Evolutionary conservation across 2,329 filamentous ascomycete genomes (phyloP), one percentile per base, ranked within the genome.

Genomic region (Arachnopeziza araneosa): DNA sequence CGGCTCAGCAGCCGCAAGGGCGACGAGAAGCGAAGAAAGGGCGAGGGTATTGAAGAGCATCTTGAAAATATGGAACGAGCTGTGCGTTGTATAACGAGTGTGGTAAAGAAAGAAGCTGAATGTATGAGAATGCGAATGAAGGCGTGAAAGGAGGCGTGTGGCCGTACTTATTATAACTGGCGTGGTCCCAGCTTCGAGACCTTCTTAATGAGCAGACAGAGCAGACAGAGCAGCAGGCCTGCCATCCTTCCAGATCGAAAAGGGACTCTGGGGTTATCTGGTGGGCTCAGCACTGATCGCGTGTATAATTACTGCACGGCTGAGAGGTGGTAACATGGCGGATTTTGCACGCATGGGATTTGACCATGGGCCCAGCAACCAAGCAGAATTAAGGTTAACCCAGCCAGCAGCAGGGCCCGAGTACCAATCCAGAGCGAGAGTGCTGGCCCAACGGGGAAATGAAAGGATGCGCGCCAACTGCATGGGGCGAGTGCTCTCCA

Each of bases 1-100:
- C 21, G 73, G 71, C 64, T 72, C 69, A 44, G 67, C 63, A 26
- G 72, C 71, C 58, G 69, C 71, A 53, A 67, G 58, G 6, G 52
- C 52, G 9, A 59, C 54, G 50, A 67, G 55, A 54, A 73, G 56
- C 2, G 65, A 44, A 14, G 36, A 61, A 10, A 63, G 48, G 26
- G 63, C 50, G 54, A 74, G 60, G 21, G 65, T 63, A 51, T 69
- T 69, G 57, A 69, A 64, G 57, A 71, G 65, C 70, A 76, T 73
- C 19, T 54, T 72, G 66, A 67, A 49, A 32, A 36, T 23, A 30
- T 36, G 52, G 48, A 14, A 17, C 9, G n/a, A 17, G 36, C 22
- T 54, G 24, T 23, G 10, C 24, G 23, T 50, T n/a, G 21, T 52
- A 44, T 54, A 63, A 59, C 61, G 60, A 63, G 26, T 60, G 60